phyloP scores from a whole-genome alignment of 2,329 filamentous ascomycete species.

The Harringtonia lauricola region DNA sequence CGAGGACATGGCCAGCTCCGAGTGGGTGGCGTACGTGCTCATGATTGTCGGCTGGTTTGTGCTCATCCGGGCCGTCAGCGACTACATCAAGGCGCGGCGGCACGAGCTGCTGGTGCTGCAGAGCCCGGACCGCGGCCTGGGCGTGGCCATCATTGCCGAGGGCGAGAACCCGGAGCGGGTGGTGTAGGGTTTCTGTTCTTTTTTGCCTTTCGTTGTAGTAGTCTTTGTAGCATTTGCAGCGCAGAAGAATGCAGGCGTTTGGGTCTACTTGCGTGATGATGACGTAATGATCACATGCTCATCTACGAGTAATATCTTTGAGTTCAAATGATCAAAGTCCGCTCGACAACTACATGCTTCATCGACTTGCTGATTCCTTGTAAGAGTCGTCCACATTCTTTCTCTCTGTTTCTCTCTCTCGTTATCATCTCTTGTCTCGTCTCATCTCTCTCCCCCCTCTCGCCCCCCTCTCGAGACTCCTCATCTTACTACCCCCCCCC shows the following conservation, averaged over 20 bases:
- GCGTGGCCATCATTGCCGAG: slow-evolving; percentile 75
- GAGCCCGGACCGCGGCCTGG: slow-evolving; percentile 79
- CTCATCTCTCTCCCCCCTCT: background rate
- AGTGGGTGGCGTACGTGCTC: slow-evolving; percentile 83
- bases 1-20: slow-evolving; percentile 56
- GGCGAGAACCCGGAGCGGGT: slow-evolving; percentile 71
- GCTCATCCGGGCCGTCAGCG: slow-evolving; percentile 82
- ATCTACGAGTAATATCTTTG: too few species aligned
- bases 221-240: too few species aligned
- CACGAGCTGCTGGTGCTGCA: slow-evolving; percentile 91
- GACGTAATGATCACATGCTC: too few species aligned
- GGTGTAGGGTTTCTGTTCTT: slow-evolving; percentile 37
- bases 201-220: background rate
- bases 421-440: background rate
- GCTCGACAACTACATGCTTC: too few species aligned
- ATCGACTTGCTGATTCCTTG: too few species aligned
- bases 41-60: slow-evolving; percentile 99
- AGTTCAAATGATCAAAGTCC: too few species aligned
- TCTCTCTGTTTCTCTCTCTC: background rate
- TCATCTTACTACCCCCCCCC: background rate
- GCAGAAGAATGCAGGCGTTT: too few species aligned
- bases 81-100: slow-evolving; percentile 76
- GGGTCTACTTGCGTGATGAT: too few species aligned
- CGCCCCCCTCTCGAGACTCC: background rate
- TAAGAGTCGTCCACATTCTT: too few species aligned